These are phyloP conservation scores for Potentilla sterilis DNA, from an alignment of 306 rosid species.

Conservation along the genomic window DNA sequence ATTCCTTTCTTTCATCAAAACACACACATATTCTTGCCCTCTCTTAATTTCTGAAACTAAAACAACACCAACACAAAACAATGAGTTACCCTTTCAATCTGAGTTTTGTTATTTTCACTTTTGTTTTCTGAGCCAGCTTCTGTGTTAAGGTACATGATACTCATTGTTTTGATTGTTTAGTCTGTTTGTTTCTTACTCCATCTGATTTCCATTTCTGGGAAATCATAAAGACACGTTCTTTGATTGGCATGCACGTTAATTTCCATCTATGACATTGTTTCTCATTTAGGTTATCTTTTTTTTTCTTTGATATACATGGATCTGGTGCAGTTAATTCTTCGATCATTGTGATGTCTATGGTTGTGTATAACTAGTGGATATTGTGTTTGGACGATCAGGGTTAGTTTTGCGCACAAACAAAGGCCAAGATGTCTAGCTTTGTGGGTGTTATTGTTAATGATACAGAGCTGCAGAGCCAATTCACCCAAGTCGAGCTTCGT, in stretches of 20 bases:
- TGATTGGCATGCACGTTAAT: conserved; percentile 24
- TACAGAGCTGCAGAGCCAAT: conserved; percentile 89
- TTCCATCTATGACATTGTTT: conserved; percentile 16
- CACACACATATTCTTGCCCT: conserved; percentile 3
- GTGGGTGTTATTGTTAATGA: conserved; percentile 95
- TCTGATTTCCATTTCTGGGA: conserved; percentile 24
- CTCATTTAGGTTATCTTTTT: conserved; percentile 13
- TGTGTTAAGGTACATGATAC: conserved; percentile 34
- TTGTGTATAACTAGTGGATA: conserved; percentile 10
- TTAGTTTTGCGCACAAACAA: conserved; percentile 30
- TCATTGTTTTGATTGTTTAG: conserved; percentile 19
- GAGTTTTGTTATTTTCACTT: conserved; percentile 21
- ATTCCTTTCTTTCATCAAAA: conserved; percentile 19
- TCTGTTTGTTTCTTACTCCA: conserved; percentile 5
- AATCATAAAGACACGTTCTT: conserved; percentile 19
- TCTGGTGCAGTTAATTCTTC: conserved; percentile 14
- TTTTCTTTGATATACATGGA: conserved; percentile 11
- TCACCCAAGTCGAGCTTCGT: conserved; percentile 99
- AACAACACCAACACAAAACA: conserved; percentile 12
- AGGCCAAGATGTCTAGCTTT: conserved; percentile 73
- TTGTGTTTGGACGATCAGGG: conserved; percentile 27
- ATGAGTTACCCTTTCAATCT: conserved; percentile 27
- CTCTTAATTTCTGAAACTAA: conserved; percentile 9
- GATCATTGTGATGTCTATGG: neutral
- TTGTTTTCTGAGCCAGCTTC: conserved; percentile 26